phyloP scores from a whole-genome alignment of 495 filamentous ascomycete genomes.

The Xylaria scruposa region DNA sequence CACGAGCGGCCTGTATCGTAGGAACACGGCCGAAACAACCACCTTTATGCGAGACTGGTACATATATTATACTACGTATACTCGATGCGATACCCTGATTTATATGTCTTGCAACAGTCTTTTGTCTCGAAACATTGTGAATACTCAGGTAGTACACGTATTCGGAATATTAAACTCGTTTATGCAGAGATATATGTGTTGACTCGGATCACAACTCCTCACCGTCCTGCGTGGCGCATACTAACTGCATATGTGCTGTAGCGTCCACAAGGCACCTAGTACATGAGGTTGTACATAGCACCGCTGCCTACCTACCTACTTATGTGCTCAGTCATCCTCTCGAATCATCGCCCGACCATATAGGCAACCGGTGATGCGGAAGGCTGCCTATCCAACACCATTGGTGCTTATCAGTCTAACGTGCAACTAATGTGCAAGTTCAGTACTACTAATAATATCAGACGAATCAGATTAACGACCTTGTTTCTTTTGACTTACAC shows the following conservation, averaged over 20 bases:
- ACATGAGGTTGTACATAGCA: background rate
- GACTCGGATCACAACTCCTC: background rate
- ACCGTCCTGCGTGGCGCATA: constrained; percentile 7
- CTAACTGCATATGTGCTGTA: background rate
- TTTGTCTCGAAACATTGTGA: background rate
- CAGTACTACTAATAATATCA: background rate
- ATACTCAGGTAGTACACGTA: background rate
- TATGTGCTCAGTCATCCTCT: background rate
- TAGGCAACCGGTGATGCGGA: constrained; percentile 6
- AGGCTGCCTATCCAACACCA: constrained; percentile 2
- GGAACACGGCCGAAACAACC: constrained; percentile 11
- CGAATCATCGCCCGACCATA: background rate
- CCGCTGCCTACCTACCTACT: background rate
- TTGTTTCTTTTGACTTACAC: constrained; percentile 5
- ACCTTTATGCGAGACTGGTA: constrained; percentile 12
- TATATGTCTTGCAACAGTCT: constrained; percentile 1
- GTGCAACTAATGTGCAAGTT: background rate
- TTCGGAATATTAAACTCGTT: constrained; percentile 6
- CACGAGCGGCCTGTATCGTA: background rate
- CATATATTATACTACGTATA: background rate
- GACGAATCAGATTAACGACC: background rate
- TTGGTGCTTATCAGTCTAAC: background rate
- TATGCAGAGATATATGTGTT: constrained; percentile 5
- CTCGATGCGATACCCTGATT: background rate
- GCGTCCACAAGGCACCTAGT: background rate